phyloP scores from a whole-genome alignment of 2,329 filamentous ascomycete genomes.

The Thielaviopsis punctulata region DNA sequence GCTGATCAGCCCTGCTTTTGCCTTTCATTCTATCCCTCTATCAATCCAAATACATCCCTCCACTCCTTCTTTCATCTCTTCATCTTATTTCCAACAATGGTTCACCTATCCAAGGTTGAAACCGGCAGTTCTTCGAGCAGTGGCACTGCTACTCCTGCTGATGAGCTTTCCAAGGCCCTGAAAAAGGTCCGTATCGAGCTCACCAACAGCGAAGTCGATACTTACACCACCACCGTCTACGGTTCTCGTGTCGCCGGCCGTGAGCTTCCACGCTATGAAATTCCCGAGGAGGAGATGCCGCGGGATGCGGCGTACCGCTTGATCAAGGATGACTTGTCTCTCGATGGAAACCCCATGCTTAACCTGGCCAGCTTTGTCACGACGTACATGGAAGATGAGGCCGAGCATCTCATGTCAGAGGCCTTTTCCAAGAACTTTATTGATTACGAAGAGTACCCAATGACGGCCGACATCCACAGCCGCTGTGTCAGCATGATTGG shows the following conservation, averaged over 20 bases:
- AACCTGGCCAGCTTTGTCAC: conserved; percentile 85
- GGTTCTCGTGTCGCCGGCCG: conserved; percentile 67
- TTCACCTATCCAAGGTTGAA: conserved; percentile 27
- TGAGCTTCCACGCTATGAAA: conserved; percentile 67
- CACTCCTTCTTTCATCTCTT: not conserved
- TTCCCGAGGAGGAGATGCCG: conserved; percentile 84
- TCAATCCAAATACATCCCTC: not conserved
- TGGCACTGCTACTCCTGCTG: conserved; percentile 12
- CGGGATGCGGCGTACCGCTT: conserved; percentile 84
- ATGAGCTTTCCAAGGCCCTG: conserved; percentile 20
- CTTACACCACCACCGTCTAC: conserved; percentile 67
- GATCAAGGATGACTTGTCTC: conserved; percentile 86
- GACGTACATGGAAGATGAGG: conserved; percentile 96
- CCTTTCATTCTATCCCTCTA: not conserved
- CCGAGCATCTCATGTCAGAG: conserved; percentile 87
- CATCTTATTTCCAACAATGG: conserved; percentile 22
- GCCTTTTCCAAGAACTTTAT: conserved; percentile 92
- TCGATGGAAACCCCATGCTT: conserved; percentile 82
- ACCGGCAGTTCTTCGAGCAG: conserved; percentile 13
- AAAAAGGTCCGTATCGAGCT: conserved; percentile 31
- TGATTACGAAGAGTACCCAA: conserved; percentile 72
- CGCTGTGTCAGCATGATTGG: conserved; percentile 86
- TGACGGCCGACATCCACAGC: conserved; percentile 74
- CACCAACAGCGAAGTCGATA: conserved; percentile 30
- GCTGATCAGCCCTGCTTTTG: not conserved